Conservation (phyloP, 305 asterid genomes). For the Solanum hybrid region DNA sequence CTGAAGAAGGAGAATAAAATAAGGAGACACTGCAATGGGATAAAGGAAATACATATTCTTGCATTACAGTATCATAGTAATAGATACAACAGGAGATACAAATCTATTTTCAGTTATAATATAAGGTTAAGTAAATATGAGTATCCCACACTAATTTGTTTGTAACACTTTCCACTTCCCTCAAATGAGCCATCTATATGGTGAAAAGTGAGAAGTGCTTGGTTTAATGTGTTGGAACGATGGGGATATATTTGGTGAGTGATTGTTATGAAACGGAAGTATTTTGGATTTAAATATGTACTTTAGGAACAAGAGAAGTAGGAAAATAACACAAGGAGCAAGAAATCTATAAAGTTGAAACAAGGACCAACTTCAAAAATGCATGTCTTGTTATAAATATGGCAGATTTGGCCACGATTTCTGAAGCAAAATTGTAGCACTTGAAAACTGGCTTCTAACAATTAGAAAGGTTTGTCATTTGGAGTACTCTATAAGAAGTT, state of each 20-base stretch:
- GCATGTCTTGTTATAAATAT: background rate
- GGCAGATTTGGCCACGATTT: background rate
- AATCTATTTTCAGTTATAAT: background rate
- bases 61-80: background rate
- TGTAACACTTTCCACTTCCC: background rate
- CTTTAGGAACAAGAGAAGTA: background rate
- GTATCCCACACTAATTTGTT: background rate
- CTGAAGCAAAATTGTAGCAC: background rate
- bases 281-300: background rate
- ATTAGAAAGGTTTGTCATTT: background rate
- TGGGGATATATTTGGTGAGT: background rate
- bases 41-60: background rate
- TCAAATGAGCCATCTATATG: background rate
- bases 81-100: background rate
- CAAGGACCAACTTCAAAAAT: background rate
- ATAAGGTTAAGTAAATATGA: background rate
- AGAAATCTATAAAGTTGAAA: background rate
- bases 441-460: background rate
- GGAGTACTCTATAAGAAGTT: background rate
- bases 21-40: background rate
- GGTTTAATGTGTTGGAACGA: background rate
- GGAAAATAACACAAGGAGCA: background rate
- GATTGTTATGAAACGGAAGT: background rate
- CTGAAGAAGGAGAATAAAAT: background rate
- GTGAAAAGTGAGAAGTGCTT: background rate